These are phyloP conservation scores for Cynanchum wilfordii DNA, from an alignment of 257 asterid species.

Conservation along the genomic window DNA sequence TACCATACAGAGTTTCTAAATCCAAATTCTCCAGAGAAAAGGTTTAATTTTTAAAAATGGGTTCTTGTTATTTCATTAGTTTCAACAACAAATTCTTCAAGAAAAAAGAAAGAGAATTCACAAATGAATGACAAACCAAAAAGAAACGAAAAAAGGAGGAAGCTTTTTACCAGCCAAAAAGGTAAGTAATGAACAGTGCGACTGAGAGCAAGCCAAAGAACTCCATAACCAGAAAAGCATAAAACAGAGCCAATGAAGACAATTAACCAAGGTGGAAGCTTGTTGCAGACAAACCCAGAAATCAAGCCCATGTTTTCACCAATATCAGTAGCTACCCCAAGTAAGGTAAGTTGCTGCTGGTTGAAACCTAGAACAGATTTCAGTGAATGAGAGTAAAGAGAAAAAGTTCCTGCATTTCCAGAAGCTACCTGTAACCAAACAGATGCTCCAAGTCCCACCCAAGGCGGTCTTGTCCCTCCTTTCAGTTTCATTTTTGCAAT, in stretches of 20 bases:
- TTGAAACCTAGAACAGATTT: slow-evolving; percentile 62
- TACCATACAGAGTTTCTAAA: background rate
- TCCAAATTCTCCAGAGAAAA: background rate
- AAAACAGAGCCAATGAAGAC: slow-evolving; percentile 46
- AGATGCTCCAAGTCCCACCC: slow-evolving; percentile 77
- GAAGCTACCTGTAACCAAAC: slow-evolving; percentile 67
- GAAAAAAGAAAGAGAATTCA: background rate
- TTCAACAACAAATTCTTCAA: background rate
- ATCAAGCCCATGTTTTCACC: slow-evolving; percentile 70
- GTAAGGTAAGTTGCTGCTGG: slow-evolving; percentile 57
- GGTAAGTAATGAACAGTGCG: slow-evolving; percentile 37
- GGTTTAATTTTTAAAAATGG: background rate
- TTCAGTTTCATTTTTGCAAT: slow-evolving; percentile 21
- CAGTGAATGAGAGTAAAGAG: slow-evolving; percentile 63
- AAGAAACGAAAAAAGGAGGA: background rate
- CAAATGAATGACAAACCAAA: background rate
- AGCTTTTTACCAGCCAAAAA: slow-evolving; percentile 48
- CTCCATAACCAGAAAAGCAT: slow-evolving; percentile 65
- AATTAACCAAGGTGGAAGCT: slow-evolving; percentile 63
- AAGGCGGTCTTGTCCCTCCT: slow-evolving; percentile 64
- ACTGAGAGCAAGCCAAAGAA: slow-evolving; percentile 59
- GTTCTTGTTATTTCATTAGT: background rate
- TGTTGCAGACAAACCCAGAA: slow-evolving; percentile 52
- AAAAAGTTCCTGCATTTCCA: slow-evolving; percentile 63
- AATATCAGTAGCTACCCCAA: slow-evolving; percentile 68